These are phyloP conservation scores for Hyaloscypha variabilis DNA, from an alignment of 495 filamentous ascomycete species.

Conservation along the genomic window DNA sequence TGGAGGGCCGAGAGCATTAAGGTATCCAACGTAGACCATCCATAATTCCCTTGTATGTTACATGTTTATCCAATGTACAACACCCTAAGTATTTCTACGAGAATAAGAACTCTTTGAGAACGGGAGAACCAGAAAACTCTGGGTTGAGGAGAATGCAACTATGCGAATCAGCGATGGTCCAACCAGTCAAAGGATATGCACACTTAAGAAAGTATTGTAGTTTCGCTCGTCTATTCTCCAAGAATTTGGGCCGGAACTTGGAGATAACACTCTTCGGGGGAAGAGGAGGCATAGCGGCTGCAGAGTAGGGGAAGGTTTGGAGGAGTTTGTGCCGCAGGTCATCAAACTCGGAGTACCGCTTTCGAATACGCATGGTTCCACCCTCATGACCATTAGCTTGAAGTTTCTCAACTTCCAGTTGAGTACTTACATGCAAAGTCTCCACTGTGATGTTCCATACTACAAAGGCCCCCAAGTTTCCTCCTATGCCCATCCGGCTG, in stretches of 20 bases:
- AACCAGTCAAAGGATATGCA: slow-evolving; percentile 20
- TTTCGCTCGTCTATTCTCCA: slow-evolving; percentile 54
- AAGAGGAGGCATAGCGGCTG: slow-evolving; percentile 55
- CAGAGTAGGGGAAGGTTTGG: slow-evolving; percentile 55
- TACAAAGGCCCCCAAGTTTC: slow-evolving; percentile 60
- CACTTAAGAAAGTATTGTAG: slow-evolving; percentile 61
- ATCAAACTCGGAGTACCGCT: slow-evolving; percentile 62
- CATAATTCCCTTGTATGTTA: neutral
- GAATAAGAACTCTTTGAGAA: slow-evolving; percentile 60
- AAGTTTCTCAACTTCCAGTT: neutral
- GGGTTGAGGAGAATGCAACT: slow-evolving; percentile 61
- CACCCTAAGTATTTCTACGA: slow-evolving; percentile 37
- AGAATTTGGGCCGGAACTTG: slow-evolving; percentile 53
- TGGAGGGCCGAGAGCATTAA: too few species aligned
- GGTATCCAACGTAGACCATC: neutral
- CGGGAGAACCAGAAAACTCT: slow-evolving; percentile 57
- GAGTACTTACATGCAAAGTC: slow-evolving; percentile 35
- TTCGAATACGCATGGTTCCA: slow-evolving; percentile 55
- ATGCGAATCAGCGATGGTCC: slow-evolving; percentile 8
- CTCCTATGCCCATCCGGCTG: slow-evolving; percentile 48
- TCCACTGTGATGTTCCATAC: slow-evolving; percentile 59
- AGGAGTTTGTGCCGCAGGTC: slow-evolving; percentile 50
- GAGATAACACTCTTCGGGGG: slow-evolving; percentile 57
- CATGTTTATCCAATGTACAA: slow-evolving; percentile 3
- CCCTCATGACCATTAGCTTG: slow-evolving; percentile 40